Evolutionary conservation across 192 early-diverging fungal species (phyloP).

Genomic region (Coemansia sp.): DNA sequence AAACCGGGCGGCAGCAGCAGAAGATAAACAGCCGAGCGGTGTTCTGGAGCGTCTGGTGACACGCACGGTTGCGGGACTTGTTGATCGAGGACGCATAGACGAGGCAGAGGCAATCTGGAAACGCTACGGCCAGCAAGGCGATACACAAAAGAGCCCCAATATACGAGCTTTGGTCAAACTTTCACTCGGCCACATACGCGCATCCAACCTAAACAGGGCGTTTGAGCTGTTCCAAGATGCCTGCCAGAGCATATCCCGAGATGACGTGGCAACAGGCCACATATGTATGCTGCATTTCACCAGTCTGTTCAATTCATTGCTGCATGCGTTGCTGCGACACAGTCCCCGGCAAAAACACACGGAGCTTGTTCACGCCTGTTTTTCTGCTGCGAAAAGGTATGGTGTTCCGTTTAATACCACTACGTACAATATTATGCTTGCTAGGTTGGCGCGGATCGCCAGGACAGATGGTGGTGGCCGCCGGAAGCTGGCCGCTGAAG

Average conservation of each 20-base stretch:
- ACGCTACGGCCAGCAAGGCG: neutral
- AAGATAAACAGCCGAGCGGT: too few species aligned
- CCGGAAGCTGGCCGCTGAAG: neutral
- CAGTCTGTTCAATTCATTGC: constrained; percentile 19
- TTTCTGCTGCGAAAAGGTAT: neutral
- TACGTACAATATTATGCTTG: constrained; percentile 34
- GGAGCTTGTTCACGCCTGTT: neutral
- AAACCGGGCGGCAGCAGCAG: too few species aligned
- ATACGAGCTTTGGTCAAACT: constrained; percentile 31
- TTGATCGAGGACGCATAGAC: constrained; percentile 14
- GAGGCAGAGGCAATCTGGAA: constrained; percentile 18
- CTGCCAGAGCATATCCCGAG: neutral
- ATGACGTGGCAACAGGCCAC: neutral
- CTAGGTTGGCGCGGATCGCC: constrained; percentile 16
- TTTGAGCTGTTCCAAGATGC: constrained; percentile 10
- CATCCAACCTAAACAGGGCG: constrained; percentile 11
- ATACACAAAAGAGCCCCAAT: constrained; percentile 1
- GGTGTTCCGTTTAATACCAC: constrained; percentile 10
- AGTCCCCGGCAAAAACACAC: neutral
- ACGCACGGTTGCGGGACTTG: constrained; percentile 7
- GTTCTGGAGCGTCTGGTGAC: constrained; percentile 20
- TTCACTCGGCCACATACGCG: constrained; percentile 19
- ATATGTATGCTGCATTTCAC: neutral
- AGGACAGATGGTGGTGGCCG: too few species aligned
- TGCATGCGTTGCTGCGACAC: constrained; percentile 8